A percentile compares a stretch with the other conserved stretches of the same genome.
Conservation (phyloP, 495 filamentous ascomycete species). For the Podospora didyma region DNA sequence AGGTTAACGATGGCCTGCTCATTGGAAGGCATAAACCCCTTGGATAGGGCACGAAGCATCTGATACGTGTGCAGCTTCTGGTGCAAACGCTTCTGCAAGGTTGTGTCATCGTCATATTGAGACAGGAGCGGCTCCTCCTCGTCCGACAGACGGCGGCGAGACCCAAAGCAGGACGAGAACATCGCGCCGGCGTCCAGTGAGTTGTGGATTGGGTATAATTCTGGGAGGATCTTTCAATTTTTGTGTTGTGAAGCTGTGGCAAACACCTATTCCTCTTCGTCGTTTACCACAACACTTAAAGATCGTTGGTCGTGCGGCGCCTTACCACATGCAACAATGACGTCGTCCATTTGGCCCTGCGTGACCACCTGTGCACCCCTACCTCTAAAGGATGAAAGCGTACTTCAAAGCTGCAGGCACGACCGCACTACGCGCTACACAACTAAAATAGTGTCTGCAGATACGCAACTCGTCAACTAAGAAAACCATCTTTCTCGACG, state of each 20-base stretch:
- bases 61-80: conserved; percentile 90
- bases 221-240: no score
- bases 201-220: background rate
- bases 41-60: conserved; percentile 76
- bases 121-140: conserved; percentile 69
- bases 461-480: no score
- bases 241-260: background rate
- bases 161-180: conserved; percentile 29
- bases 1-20: conserved; percentile 81
- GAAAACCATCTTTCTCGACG: no score
- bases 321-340: conserved; percentile 3
- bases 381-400: background rate
- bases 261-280: background rate
- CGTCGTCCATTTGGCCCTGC: conserved; percentile 4
- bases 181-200: conserved; percentile 2
- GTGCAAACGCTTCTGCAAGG: conserved; percentile 69
- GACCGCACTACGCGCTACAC: no score
- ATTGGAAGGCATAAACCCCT: conserved; percentile 89
- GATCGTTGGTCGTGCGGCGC: background rate
- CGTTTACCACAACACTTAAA: no score
- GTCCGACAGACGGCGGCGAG: conserved; percentile 15
- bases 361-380: background rate
- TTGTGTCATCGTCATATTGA: conserved; percentile 79
- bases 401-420: no score
- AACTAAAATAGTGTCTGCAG: no score